Evolutionary conservation across 352 stramenopile genomes (phyloP).

Genomic region (Phytophthora chlamydospora): DNA sequence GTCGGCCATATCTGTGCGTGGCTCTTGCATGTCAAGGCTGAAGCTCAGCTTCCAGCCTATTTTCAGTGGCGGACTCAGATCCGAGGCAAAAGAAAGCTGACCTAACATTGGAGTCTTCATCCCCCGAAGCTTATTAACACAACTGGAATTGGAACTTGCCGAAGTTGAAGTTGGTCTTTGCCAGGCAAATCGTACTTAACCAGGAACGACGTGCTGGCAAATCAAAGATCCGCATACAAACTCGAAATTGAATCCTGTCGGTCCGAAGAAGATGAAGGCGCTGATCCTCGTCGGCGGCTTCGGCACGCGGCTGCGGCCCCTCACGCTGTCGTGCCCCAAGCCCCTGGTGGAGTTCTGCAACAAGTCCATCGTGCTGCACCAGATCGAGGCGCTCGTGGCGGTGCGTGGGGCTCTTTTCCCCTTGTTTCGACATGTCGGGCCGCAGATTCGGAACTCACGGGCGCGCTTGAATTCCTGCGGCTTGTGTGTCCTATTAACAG

Average conservation of each 20-base stretch:
- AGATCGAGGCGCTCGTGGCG: conserved; percentile 88
- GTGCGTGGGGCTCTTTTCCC: conserved; percentile 31
- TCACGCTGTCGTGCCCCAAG: conserved; percentile 91
- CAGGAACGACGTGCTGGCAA: neutral
- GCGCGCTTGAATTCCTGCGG: too few relatives aligned
- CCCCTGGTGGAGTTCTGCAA: conserved; percentile 93
- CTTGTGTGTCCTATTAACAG: conserved; percentile 21
- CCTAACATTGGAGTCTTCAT: neutral
- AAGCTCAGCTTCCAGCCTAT: conserved; percentile 1
- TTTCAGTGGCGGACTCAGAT: conserved; percentile 23
- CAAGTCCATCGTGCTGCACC: conserved; percentile 90
- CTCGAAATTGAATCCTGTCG: neutral
- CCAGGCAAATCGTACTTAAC: neutral
- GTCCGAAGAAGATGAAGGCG: conserved; percentile 76
- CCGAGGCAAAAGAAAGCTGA: neutral
- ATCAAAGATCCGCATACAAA: neutral
- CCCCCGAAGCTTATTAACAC: neutral
- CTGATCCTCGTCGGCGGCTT: conserved; percentile 92
- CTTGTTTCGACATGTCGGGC: neutral
- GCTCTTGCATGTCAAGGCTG: conserved; percentile 1
- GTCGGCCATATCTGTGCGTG: too few relatives aligned
- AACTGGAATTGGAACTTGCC: too few relatives aligned
- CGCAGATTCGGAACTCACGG: too few relatives aligned
- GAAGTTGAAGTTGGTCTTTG: conserved; percentile 11
- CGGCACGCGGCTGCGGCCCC: conserved; percentile 87